These are phyloP conservation scores for Handroanthus guayacan DNA, from an alignment of 257 asterid genomes.

Conservation along the genomic window DNA sequence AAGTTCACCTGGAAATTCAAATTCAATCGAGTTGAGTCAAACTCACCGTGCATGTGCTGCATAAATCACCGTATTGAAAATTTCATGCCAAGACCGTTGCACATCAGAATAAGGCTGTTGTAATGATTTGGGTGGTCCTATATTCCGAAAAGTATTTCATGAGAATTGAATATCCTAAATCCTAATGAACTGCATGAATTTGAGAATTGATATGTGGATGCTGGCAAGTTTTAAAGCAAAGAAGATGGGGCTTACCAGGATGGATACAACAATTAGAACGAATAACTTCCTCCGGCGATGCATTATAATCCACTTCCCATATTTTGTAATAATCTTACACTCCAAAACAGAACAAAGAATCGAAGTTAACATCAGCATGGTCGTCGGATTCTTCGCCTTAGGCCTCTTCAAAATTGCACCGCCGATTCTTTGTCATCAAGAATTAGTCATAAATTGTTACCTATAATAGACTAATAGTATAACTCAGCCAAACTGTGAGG, in stretches of 20 bases:
- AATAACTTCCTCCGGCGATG: no score
- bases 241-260: conserved; percentile 51
- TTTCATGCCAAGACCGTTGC: conserved; percentile 96
- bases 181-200: not conserved
- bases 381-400: no score
- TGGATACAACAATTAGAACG: not conserved
- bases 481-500: not conserved
- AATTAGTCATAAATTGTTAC: not conserved
- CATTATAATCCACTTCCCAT: no score
- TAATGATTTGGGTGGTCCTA: conserved; percentile 92
- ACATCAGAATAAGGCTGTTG: conserved; percentile 91
- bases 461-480: not conserved
- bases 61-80: conserved; percentile 67
- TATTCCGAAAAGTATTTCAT: conserved; percentile 26
- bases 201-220: not conserved
- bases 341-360: no score
- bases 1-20: no score
- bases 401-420: no score
- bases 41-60: not conserved
- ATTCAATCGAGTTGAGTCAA: no score
- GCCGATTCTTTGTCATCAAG: no score
- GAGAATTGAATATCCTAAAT: not conserved
- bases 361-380: no score
- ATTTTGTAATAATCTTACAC: no score
- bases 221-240: conserved; percentile 16